These are phyloP conservation scores for Penicillium cosmopolitanum DNA, from an alignment of 495 filamentous ascomycete species.

Conservation along the genomic window DNA sequence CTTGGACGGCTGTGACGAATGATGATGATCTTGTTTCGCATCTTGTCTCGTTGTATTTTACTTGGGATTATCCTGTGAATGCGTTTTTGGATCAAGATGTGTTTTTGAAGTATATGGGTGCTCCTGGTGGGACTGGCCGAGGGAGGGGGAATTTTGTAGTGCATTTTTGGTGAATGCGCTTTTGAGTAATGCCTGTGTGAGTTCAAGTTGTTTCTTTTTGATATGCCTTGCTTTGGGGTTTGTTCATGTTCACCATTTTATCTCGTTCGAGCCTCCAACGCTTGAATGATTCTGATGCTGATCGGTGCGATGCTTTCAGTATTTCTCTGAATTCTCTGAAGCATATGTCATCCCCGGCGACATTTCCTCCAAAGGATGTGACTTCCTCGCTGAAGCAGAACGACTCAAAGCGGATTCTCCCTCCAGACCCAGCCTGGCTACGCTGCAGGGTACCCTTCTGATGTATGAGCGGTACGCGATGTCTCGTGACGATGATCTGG, in stretches of 20 bases:
- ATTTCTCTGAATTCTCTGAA: slow-evolving; percentile 51
- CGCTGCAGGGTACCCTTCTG: slow-evolving; percentile 46
- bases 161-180: slow-evolving; percentile 59
- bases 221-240: too few species aligned
- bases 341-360: slow-evolving; percentile 46
- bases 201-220: slow-evolving; percentile 12
- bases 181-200: slow-evolving; percentile 53
- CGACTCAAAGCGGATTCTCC: slow-evolving; percentile 31
- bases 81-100: slow-evolving; percentile 50
- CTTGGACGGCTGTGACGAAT: slow-evolving; percentile 56
- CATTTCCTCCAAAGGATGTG: slow-evolving; percentile 45
- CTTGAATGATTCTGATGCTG: slow-evolving; percentile 6
- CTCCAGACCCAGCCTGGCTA: slow-evolving; percentile 34
- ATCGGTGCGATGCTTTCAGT: slow-evolving; percentile 26
- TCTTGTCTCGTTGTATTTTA: slow-evolving; percentile 57
- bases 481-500: slow-evolving; percentile 44
- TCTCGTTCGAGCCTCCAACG: not conserved
- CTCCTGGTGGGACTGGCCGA: slow-evolving; percentile 15
- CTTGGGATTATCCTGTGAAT: slow-evolving; percentile 58
- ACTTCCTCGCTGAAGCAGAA: slow-evolving; percentile 50
- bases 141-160: slow-evolving; percentile 49
- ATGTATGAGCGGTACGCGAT: slow-evolving; percentile 52
- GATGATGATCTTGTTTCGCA: slow-evolving; percentile 57
- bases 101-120: slow-evolving; percentile 52
- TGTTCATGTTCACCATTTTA: too few species aligned